Base-by-base conservation (phyloP, 352 stramenopile species). In the Phytophthora multivora region DNA sequence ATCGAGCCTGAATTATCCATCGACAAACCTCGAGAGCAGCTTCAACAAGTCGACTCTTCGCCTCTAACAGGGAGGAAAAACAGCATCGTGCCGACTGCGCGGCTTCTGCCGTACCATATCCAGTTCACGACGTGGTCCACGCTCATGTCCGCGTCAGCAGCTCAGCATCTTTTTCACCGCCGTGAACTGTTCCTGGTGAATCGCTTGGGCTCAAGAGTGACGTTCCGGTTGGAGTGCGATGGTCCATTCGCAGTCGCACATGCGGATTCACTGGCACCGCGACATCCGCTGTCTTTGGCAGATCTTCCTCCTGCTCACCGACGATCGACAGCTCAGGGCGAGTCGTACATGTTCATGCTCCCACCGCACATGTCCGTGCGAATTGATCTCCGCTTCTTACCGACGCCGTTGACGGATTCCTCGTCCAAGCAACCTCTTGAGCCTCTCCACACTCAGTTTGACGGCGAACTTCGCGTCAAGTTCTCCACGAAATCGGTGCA, bases 51-150 rank as follows among this genome's bases (percentile, higher is more conserved):
- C 8, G n/a, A 59, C 51, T 11, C 33, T 30, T 31, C 40, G 12
- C 47, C 42, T 35, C 2, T 28, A 2, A 53, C 49, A 41, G 63
- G 10, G 25, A 54, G 26, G 35, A 66, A 49, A 13, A 62, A 31
- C 25, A 49, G 16, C 38, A 64, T 16, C 31, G n/a, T 35, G 3
- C 40, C 26, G 36, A 36, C 41, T 1, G 3, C 18, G 11, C 19
- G 35, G 15, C 18, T 67, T 4, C 12, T 40, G 21, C 31, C 41
- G 23, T 85, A 86, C 35, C 77, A 88, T 53, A 66, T 88, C 65
- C 80, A 79, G 47, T 94, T 94, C 60, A 88, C 79, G 39, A 93
- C 82, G 18, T 95, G 82, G 83, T 88, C 79, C 11, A 90, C 80
- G 12, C 41, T 88, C 11, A 52, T 75, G 18, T 59, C 61, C 15